Percentiles rank a stretch among this genome's conserved stretches.
phyloP scores from a whole-genome alignment of 768 basidiomycete genomes.

The Suillus lakei region DNA sequence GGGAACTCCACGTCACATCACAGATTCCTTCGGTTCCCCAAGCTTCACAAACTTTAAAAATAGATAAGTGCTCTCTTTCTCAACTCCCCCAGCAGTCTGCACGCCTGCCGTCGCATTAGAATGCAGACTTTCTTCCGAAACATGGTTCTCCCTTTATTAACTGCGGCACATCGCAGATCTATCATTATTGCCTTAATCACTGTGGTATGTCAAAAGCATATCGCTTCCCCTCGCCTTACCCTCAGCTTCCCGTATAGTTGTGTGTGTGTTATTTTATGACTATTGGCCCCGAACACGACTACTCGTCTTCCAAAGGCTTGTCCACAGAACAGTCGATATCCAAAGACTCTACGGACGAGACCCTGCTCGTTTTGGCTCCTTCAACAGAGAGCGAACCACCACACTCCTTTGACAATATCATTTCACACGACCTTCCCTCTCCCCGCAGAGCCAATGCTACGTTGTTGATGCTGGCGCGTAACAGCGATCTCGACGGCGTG shows the following conservation, averaged over 20 bases:
- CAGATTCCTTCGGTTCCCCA: background rate
- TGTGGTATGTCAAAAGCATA: constrained; percentile 21
- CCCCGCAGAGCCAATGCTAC: constrained; percentile 56
- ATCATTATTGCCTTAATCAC: constrained; percentile 29
- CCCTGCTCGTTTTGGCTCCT: background rate
- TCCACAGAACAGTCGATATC: constrained; percentile 8
- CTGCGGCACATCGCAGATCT: constrained; percentile 32
- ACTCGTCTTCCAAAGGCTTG: constrained; percentile 7
- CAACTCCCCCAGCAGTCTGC: background rate
- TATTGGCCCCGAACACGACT: constrained; percentile 5
- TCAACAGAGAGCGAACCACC: background rate
- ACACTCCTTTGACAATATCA: constrained; percentile 6
- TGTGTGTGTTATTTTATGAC: constrained; percentile 26
- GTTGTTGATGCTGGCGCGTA: constrained; percentile 58
- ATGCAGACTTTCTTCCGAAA: background rate
- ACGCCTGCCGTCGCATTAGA: background rate
- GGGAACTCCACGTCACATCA: too few relatives aligned
- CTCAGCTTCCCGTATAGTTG: constrained; percentile 14
- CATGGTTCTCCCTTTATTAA: constrained; percentile 30
- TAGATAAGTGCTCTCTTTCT: background rate
- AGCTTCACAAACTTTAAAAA: background rate
- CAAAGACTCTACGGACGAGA: background rate
- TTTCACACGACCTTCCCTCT: background rate
- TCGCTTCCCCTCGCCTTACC: background rate
- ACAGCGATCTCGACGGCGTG: constrained; percentile 50